A percentile compares a stretch with the other conserved stretches of the same genome.
phyloP scores from a whole-genome alignment of 108 stramenopile genomes.

The Cylindrotheca closterium region DNA sequence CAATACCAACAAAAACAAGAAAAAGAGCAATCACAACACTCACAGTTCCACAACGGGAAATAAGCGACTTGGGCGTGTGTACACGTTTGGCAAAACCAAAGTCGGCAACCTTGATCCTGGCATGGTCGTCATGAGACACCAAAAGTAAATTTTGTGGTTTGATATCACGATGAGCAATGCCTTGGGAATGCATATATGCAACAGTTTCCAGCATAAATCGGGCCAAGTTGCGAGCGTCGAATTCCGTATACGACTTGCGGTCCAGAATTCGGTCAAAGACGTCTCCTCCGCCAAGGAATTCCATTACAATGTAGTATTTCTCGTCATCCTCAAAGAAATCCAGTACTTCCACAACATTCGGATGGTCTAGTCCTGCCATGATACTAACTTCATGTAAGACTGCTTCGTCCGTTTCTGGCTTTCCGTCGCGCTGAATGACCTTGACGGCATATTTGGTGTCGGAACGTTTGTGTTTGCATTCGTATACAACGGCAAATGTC shows the following conservation, averaged over 20 bases:
- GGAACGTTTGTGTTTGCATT: slow-evolving; percentile 38
- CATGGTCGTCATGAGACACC: slow-evolving; percentile 56
- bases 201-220: slow-evolving; percentile 72
- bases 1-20: no score
- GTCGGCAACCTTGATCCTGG: slow-evolving; percentile 88
- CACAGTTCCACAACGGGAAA: slow-evolving; percentile 81
- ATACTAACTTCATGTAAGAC: slow-evolving; percentile 75
- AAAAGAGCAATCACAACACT: background rate
- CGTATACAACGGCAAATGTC: slow-evolving; percentile 57
- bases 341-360: slow-evolving; percentile 73
- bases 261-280: slow-evolving; percentile 94
- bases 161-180: slow-evolving; percentile 91
- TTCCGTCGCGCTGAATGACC: slow-evolving; percentile 48
- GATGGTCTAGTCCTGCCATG: slow-evolving; percentile 62
- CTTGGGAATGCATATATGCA: slow-evolving; percentile 72
- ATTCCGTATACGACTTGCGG: slow-evolving; percentile 87
- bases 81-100: slow-evolving; percentile 92
- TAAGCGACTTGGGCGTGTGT: slow-evolving; percentile 76
- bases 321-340: slow-evolving; percentile 91
- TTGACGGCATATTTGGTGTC: slow-evolving; percentile 59
- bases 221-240: slow-evolving; percentile 88
- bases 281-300: slow-evolving; percentile 91
- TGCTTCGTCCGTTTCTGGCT: slow-evolving; percentile 48
- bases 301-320: slow-evolving; percentile 89
- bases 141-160: slow-evolving; percentile 95